Evolutionary conservation across 2,329 filamentous ascomycete species (phyloP), one percentile per base, ranked within the genome.

Genomic region (Colletotrichum higginsianum): DNA sequence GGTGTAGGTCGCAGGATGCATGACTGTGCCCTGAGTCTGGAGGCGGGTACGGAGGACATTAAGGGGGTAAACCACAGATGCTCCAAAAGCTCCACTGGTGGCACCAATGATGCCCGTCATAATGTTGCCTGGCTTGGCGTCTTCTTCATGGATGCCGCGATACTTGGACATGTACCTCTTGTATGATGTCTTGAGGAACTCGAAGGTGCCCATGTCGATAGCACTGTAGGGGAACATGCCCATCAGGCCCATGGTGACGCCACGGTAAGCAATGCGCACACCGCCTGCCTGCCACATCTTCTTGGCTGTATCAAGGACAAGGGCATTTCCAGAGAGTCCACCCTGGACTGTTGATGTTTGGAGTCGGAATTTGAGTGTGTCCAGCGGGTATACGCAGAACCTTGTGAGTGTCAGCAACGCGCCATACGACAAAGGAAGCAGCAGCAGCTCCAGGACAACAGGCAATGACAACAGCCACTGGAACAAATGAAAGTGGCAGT

Each of bases 171-270:
- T 93, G 74, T 92, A 91, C 4, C 84, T 84, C 44, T 92, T 89
- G 74, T 97, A 90, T 9, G 87, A 87, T 58, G 89, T 90, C 83
- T 99, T 99, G 73, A 98, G 88, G 72, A 96, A 91, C 83, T 99
- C 96, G 78, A 98, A 99, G 0, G 94, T 98, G 75, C 94, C 94
- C 78, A 99, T 92, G 79, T 99, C 96, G 79, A 99, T 97, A 61
- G 96, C 96, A 52, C 95, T 96, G 81, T 98, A 99, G 0, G 96
- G 96, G 78, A 99, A 99, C 91, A 98, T 98, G 80, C 96, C 96
- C 61, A 98, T 84, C 4, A 99, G 87, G 18, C 96, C 96, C 89
- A 98, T 96, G 0, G 95, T 95, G 44, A 99, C 88, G 50, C 96
- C 96, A 65, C 96, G 94, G 81, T 98, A 99, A 74, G 95, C 96